A percentile compares a stretch with the other conserved stretches of the same genome.
These are phyloP conservation scores for Stemphylium lycopersici DNA, from an alignment of 2,329 filamentous ascomycete species.

Conservation along the genomic window DNA sequence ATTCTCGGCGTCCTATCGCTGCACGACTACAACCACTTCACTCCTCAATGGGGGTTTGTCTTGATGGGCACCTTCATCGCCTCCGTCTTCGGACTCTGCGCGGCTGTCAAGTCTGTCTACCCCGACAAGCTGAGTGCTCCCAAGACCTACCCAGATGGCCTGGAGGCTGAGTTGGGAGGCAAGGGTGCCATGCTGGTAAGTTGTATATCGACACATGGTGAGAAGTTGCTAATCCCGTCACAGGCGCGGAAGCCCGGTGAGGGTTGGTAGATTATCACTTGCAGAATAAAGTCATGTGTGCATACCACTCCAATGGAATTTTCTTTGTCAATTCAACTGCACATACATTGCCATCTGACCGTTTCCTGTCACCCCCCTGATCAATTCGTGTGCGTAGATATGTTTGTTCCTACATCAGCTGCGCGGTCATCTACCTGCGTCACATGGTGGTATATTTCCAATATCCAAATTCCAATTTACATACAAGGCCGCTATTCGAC, in stretches of 20 bases:
- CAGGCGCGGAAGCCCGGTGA: constrained; percentile 34
- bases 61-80: constrained; percentile 54
- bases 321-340: constrained; percentile 7
- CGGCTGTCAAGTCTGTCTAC: constrained; percentile 49
- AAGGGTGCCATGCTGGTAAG: constrained; percentile 50
- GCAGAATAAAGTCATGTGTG: constrained; percentile 3
- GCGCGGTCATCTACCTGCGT: neutral
- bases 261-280: constrained; percentile 19
- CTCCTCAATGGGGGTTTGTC: constrained; percentile 73
- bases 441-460: neutral
- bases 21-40: constrained; percentile 86
- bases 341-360: neutral
- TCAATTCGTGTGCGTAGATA: neutral
- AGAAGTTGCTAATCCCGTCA: constrained; percentile 8
- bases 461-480: neutral
- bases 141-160: constrained; percentile 54
- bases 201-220: neutral
- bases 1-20: constrained; percentile 87
- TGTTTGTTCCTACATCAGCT: too few species aligned
- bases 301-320: constrained; percentile 12
- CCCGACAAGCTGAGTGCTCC: constrained; percentile 55
- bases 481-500: too few species aligned
- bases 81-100: constrained; percentile 49
- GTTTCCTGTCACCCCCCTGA: neutral
- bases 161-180: constrained; percentile 58